Conservation (phyloP, 2,329 filamentous ascomycete species). For the Ceratocystis variospora region DNA sequence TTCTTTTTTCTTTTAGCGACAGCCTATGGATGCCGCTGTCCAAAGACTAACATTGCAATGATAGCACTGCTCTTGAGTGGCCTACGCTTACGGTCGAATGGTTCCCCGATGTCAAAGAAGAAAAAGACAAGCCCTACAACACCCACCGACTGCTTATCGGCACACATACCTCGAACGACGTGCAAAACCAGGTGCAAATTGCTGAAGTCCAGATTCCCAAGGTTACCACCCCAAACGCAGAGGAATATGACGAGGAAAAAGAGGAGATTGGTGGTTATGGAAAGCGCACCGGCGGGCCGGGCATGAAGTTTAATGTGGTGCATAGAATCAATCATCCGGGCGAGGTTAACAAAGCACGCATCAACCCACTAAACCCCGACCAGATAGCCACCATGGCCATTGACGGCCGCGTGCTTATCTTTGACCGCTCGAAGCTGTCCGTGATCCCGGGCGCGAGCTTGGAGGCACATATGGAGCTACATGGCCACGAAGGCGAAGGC, state of each 20-base stretch:
- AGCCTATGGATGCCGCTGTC: not conserved
- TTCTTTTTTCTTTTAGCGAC: not conserved
- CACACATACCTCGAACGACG: slow-evolving; percentile 79
- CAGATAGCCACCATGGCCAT: slow-evolving; percentile 88
- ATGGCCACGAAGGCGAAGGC: slow-evolving; percentile 76
- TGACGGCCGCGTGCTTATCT: slow-evolving; percentile 78
- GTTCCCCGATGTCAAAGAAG: slow-evolving; percentile 87
- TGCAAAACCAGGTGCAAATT: slow-evolving; percentile 86
- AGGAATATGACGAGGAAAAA: slow-evolving; percentile 80
- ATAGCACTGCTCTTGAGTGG: slow-evolving; percentile 83
- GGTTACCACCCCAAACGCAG: slow-evolving; percentile 54
- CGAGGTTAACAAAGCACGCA: slow-evolving; percentile 96
- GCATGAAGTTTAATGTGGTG: slow-evolving; percentile 78
- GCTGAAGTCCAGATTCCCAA: slow-evolving; percentile 89
- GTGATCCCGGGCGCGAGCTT: slow-evolving; percentile 59
- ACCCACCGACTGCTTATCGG: slow-evolving; percentile 83
- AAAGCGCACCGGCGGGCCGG: slow-evolving; percentile 52
- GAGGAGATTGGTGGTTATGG: slow-evolving; percentile 93
- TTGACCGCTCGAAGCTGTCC: slow-evolving; percentile 89
- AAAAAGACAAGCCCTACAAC: slow-evolving; percentile 73
- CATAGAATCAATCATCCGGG: slow-evolving; percentile 94
- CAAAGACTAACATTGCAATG: slow-evolving; percentile 1
- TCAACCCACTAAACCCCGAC: slow-evolving; percentile 94
- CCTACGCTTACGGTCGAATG: slow-evolving; percentile 94
- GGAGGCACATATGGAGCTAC: slow-evolving; percentile 69